Conservation (phyloP, 352 stramenopile species). For the Halophytophthora batemanensis region DNA sequence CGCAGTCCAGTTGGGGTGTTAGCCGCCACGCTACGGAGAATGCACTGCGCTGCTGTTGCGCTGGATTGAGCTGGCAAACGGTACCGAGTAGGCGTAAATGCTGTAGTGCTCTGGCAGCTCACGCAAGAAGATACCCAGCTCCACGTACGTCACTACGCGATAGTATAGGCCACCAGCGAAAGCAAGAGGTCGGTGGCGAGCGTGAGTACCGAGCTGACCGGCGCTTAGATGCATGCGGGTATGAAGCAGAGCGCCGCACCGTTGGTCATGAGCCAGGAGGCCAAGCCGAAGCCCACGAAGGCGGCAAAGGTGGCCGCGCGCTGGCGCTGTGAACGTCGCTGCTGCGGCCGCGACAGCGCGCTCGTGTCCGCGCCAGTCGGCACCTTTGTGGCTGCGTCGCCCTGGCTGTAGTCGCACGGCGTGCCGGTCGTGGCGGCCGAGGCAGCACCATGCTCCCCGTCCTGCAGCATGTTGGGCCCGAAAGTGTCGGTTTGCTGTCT, state of each 20-base stretch:
- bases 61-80: background rate
- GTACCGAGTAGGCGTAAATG: constrained; percentile 69
- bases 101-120: constrained; percentile 58
- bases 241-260: too few relatives aligned
- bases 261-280: constrained; percentile 72
- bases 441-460: too few relatives aligned
- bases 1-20: too few relatives aligned
- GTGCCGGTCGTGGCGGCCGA: too few relatives aligned
- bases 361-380: too few relatives aligned
- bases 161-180: background rate
- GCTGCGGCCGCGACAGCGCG: background rate
- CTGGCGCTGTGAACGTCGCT: constrained; percentile 7
- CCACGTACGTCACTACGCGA: constrained; percentile 42
- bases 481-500: too few relatives aligned
- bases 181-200: background rate
- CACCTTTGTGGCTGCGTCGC: too few relatives aligned
- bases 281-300: constrained; percentile 54
- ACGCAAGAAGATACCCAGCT: constrained; percentile 54
- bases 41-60: background rate
- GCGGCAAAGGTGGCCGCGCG: constrained; percentile 35
- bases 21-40: too few relatives aligned
- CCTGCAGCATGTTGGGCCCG: too few relatives aligned
- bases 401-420: too few relatives aligned
- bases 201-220: constrained; percentile 3
- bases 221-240: background rate